phyloP scores from a whole-genome alignment of 306 rosid species.

The Prunus campanulata region DNA sequence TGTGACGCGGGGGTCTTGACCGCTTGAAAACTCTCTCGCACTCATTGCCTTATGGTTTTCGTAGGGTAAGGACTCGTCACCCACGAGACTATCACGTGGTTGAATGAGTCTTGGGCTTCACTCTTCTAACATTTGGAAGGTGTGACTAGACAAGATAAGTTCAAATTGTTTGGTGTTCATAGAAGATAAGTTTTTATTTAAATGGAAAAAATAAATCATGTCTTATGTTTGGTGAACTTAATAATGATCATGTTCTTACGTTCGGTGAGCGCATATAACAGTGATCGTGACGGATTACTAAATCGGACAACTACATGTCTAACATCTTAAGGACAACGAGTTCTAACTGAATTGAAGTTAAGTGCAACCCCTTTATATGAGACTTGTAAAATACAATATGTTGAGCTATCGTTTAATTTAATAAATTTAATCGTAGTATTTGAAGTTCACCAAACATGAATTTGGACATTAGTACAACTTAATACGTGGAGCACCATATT shows the following conservation, averaged over 20 bases:
- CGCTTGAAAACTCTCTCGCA: neutral
- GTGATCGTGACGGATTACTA: no score
- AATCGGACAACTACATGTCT: neutral
- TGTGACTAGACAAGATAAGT: neutral
- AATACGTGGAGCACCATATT: no score
- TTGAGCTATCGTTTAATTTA: no score
- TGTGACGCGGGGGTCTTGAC: slow-evolving; percentile 18
- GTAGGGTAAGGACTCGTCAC: neutral
- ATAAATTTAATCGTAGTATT: no score
- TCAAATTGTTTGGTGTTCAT: neutral
- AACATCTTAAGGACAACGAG: no score
- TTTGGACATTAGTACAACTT: no score
- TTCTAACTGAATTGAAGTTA: no score
- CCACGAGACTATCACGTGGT: slow-evolving; percentile 49
- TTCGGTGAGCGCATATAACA: no score
- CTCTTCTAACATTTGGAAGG: neutral
- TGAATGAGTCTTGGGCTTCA: neutral
- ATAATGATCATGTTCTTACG: neutral
- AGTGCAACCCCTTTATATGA: no score
- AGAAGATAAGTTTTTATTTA: no score
- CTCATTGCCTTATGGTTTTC: neutral
- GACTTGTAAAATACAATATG: no score
- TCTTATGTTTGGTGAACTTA: neutral
- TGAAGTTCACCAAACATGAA: no score
- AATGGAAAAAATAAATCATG: neutral